Evolutionary conservation across 2,329 filamentous ascomycete genomes (phyloP), one percentile per base, ranked within the genome.

Genomic region (Neopestalotiopsis sp.): DNA sequence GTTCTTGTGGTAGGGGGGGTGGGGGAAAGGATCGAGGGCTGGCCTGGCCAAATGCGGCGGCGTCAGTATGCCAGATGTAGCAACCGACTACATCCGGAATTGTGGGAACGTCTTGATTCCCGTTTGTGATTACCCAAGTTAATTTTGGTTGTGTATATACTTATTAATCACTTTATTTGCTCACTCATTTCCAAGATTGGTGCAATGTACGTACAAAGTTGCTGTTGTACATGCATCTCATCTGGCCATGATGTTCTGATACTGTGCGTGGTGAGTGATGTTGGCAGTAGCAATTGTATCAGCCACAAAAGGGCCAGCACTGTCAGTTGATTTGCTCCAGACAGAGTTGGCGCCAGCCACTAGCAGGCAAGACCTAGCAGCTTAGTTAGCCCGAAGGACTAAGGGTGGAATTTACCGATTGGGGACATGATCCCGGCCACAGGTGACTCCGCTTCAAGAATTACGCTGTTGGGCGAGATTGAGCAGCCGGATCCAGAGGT

Each of bases 391-490:
- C 45, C 17, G 45, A 52, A 52, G 10, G 34, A 38, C 34, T 38
- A 38, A 38, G 17, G 9, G 45, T 20, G 45, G 45, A 20, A 52
- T 52, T 52, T 24, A 64, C 61, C 38, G 40, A 64, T 64, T 20
- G 28, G 61, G 24, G 61, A 45, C 28, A 64, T 14, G 34, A 13
- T 49, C 38, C 40, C 61, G 40, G 34, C 61, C 38, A 14, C 24
- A 45, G 64, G 34, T 40, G 49, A 57, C 32, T 66, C 32, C 45
- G 45, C 64, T 45, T 34, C 34, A 7, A 38, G 64, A 58, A 45
- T 14, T 24, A 66, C 30, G 34, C 28, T 58, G 10, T 10, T 34
- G 52, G 20, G 64, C 64, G 64, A 66, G 49, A 66, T 66, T 66
- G 64, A 32, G 28, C 49, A 28, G 30, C 30, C 64, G 42, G 28